These are phyloP conservation scores for Fraxinus dipetala DNA, from an alignment of 305 asterid genomes.

Conservation along the genomic window DNA sequence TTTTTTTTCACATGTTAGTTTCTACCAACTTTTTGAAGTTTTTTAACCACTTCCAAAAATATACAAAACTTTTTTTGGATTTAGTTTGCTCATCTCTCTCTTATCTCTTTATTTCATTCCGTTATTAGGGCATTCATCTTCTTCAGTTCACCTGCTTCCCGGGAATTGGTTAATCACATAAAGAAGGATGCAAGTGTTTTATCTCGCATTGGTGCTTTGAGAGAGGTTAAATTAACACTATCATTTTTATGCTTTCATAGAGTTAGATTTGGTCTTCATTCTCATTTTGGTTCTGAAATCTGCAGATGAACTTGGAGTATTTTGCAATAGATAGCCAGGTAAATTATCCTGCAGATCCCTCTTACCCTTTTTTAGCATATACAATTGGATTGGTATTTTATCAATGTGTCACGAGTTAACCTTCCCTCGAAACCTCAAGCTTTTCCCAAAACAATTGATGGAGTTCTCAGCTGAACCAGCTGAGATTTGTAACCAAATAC, in stretches of 20 bases:
- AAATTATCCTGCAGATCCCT: constrained; percentile 27
- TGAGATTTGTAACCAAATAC: not conserved
- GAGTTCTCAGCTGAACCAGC: not conserved
- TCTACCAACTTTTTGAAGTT: constrained; percentile 9
- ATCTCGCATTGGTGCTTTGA: constrained; percentile 93
- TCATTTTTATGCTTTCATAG: constrained; percentile 17
- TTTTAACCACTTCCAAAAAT: not conserved
- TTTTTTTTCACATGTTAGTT: not conserved
- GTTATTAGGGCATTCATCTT: constrained; percentile 80
- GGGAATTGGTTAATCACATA: constrained; percentile 79
- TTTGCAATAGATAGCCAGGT: constrained; percentile 97
- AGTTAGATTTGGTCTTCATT: constrained; percentile 22
- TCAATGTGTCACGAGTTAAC: not conserved
- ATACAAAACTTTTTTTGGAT: not conserved
- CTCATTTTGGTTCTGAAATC: constrained; percentile 38
- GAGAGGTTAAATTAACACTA: constrained; percentile 60
- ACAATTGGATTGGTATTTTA: not conserved
- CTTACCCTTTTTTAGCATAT: not conserved
- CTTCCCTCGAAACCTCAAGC: not conserved
- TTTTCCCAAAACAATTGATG: not conserved
- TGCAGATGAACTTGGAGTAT: constrained; percentile 99
- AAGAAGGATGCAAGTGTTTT: constrained; percentile 80
- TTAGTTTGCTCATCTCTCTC: constrained; percentile 21
- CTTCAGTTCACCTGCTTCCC: constrained; percentile 91
- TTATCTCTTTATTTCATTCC: constrained; percentile 22